Base-by-base conservation (phyloP, 495 filamentous ascomycete genomes). In the Podospora pseudopauciseta region DNA sequence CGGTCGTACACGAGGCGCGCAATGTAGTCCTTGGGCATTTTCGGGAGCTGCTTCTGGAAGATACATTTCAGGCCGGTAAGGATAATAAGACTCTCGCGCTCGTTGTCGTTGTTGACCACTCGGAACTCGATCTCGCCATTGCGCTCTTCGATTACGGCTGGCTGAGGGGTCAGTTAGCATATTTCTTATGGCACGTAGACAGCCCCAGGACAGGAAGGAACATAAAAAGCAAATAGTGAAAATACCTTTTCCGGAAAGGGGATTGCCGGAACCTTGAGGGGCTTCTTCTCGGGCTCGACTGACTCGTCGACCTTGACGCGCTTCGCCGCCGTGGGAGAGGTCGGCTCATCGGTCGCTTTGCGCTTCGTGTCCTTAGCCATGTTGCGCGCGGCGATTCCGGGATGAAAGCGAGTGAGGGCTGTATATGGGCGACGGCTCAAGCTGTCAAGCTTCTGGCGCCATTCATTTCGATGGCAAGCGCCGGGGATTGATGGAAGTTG, bases 21-120 rank as follows among this genome's bases (percentile, higher is more conserved):
- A 68, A 99, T 98, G 77, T 99, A 99, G 73, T 98, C 94, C 79
- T 97, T 97, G 1, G 95, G 95, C 95, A 99, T 99, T 79, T 98
- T 98, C 1, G 95, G 95, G 0, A 99, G 85, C 71, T 99, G 95
- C 68, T 99, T 98, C 78, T 99, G 95, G 75, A 99, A 99, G 64
- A 99, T 97, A 75, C 93, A 97, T 78, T 98, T 99, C 55, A 99
- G 79, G 9, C 95, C 96, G 0, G 94, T 97, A 23, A 99, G 86
- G 72, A 99, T 94, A 72, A 98, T 96, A 44, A 93, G 88, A 79
- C 91, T 95, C 74, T 97, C 93, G 59, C 89, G 86, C 18, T 88
- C 84, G 71, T 90, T 90, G 76, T 99, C 96, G 76, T 99, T 99
- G 80, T 99, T 98, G 69, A 99, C 95, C 0, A 98, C 96, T 28